A percentile compares a stretch with the other conserved stretches of the same genome.
Conservation (phyloP, 331 rosid genomes). For the Stylosanthes scabra region DNA sequence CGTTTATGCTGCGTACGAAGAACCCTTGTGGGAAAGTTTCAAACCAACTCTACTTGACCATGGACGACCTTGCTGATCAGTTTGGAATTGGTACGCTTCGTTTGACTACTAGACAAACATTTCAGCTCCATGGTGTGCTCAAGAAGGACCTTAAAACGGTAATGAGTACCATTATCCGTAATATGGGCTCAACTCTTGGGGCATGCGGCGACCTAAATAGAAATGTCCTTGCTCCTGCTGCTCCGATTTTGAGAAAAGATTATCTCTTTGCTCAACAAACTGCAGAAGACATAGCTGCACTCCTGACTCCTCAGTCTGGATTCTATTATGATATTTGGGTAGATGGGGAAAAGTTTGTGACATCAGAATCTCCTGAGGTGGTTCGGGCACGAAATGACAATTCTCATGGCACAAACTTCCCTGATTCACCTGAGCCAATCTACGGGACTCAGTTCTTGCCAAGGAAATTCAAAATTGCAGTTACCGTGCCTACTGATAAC, state of each 20-base stretch:
- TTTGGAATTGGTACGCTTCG: constrained; percentile 99
- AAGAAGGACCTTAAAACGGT: constrained; percentile 93
- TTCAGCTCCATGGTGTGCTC: constrained; percentile 96
- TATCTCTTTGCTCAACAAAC: constrained; percentile 93
- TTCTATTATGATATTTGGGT: constrained; percentile 99
- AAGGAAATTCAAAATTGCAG: constrained; percentile 97
- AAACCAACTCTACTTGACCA: constrained; percentile 84
- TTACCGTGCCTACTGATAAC: constrained; percentile 95
- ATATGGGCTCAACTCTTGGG: constrained; percentile 95
- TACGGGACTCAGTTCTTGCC: constrained; percentile 98
- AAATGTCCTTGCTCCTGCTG: constrained; percentile 98
- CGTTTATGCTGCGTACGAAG: constrained; percentile 97
- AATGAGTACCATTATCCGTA: constrained; percentile 77
- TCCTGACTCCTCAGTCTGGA: constrained; percentile 96
- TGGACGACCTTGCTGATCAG: constrained; percentile 99
- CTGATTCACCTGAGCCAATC: constrained; percentile 92
- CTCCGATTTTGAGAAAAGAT: constrained; percentile 82
- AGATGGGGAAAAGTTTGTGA: constrained; percentile 84
- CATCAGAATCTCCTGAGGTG: constrained; percentile 90
- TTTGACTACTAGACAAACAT: constrained; percentile 93
- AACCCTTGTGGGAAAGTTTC: constrained; percentile 96
- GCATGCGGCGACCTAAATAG: constrained; percentile 98
- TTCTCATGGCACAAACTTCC: constrained; percentile 89
- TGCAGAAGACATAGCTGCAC: constrained; percentile 88
- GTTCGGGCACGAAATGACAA: constrained; percentile 87